Base-by-base conservation (phyloP, 75 land plant species). In the Ceratopteris richardii region DNA sequence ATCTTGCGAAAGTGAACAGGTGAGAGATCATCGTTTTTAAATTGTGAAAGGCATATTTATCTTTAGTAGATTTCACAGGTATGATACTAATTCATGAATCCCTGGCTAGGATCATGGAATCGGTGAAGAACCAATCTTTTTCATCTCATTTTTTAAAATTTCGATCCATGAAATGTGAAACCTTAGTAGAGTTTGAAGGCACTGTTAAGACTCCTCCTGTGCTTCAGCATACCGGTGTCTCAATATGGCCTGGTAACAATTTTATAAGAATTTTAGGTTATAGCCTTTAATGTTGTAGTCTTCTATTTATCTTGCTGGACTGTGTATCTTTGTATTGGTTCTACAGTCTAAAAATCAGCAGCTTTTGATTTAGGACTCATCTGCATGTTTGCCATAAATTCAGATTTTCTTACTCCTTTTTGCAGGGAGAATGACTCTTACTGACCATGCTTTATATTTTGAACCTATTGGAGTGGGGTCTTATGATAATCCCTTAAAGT, bases 181-280 rank as follows among this genome's bases (percentile, higher is more conserved):
- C 68, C 31, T 71, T 94, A 22, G 73, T 94, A 43, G 98, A 94
- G 29, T 71, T 94, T 62, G 98, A 94, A 63, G 98, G 98, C 16
- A 90, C 98, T 53, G 90, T 84, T 29, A 83, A 96, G 56, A 83
- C 88, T 20, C 96, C 90, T 52, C 98, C 98, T 55, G 98, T 94
- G 22, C 88, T 94, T 44, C 82, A 94, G 63, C 98, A 94, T 64
- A 60, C 82, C 18, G 95, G 95, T 56, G 72, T 83, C 5, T 86
- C 98, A 21, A 71, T 88, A 25, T 94, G 98, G 98, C 98, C 96
- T 52, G 98, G 98, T 86, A 52, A n/a, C n/a, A 4, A 52, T 52
- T 2, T 14, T 17, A 4, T 5, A 21, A 18, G 18, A 4, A 46
- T 14, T n/a, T 21, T 46, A 4, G 5, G 22, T 14, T 18, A 6